phyloP scores from a whole-genome alignment of 1,139 yeast species.

The Cylindricascospora bacillispora region DNA sequence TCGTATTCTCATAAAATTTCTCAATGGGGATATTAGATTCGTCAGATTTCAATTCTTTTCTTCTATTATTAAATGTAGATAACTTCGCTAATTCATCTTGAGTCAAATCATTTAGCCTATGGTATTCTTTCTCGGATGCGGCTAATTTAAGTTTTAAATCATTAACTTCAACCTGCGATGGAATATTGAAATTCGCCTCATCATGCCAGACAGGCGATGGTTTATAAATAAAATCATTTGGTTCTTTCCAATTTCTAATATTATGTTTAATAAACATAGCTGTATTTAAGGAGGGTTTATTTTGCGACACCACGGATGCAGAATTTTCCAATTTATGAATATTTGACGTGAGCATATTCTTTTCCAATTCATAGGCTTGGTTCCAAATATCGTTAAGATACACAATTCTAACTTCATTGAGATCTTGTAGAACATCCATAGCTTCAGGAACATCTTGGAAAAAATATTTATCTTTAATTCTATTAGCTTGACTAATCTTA shows the following conservation, averaged over 20 bases:
- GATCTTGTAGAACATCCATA: conserved; percentile 72
- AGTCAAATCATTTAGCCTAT: conserved; percentile 29
- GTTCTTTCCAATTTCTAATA: conserved; percentile 65
- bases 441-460: conserved; percentile 91
- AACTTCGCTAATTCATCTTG: conserved; percentile 24
- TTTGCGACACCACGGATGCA: conserved; percentile 50
- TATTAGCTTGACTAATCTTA: conserved; percentile 70
- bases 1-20: conserved; percentile 41
- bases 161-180: conserved; percentile 48
- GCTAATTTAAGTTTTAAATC: conserved; percentile 51
- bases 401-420: conserved; percentile 68
- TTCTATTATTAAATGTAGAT: conserved; percentile 27
- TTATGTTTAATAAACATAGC: conserved; percentile 93
- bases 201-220: conserved; percentile 97
- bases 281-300: conserved; percentile 63
- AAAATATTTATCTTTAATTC: conserved; percentile 82
- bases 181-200: conserved; percentile 63
- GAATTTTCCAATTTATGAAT: conserved; percentile 41
- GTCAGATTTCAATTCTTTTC: conserved; percentile 26
- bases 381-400: conserved; percentile 59
- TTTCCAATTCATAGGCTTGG: conserved; percentile 54
- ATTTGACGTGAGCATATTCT: conserved; percentile 30
- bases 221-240: conserved; percentile 68
- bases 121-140: conserved; percentile 35
- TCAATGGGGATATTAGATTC: conserved; percentile 30